phyloP scores from a whole-genome alignment of 2,329 filamentous ascomycete species.

The Teratosphaeria zuluensis region DNA sequence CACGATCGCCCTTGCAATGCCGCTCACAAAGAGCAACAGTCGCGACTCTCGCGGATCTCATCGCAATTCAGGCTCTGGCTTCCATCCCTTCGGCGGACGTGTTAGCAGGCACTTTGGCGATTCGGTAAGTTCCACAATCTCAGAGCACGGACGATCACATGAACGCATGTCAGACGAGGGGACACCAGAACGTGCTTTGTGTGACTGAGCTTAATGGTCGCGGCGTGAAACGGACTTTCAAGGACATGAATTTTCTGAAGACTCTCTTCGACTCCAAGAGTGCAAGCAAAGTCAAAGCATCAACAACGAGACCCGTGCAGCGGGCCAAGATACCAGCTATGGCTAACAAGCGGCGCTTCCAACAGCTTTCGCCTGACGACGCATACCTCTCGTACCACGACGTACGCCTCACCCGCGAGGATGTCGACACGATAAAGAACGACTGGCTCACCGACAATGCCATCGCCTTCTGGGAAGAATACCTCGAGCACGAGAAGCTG shows the following conservation, averaged over 20 bases:
- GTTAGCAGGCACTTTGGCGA: constrained; percentile 44
- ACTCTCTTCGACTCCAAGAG: not conserved
- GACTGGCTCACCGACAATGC: constrained; percentile 98
- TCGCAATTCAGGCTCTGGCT: constrained; percentile 26
- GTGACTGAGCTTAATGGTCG: not conserved
- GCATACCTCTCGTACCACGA: constrained; percentile 58
- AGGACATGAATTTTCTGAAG: not conserved
- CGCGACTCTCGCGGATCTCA: not conserved
- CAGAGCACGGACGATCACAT: not conserved
- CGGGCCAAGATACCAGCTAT: not conserved
- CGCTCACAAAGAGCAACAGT: not conserved
- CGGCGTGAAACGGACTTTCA: not conserved
- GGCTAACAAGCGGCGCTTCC: not conserved
- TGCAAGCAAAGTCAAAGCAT: not conserved
- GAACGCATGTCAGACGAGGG: not conserved
- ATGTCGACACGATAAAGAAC: constrained; percentile 76
- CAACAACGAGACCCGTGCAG: not conserved
- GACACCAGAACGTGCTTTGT: not conserved
- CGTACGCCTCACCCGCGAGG: constrained; percentile 68
- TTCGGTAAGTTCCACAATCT: constrained; percentile 28
- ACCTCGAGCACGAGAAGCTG: constrained; percentile 83
- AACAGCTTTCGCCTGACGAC: constrained; percentile 51
- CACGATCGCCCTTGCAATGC: not conserved
- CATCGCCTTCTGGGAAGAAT: constrained; percentile 97
- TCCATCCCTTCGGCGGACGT: constrained; percentile 46